A percentile compares a stretch with the other conserved stretches of the same genome.
These are phyloP conservation scores for Homolaphlyctis polyrhiza DNA, from an alignment of 371 early-diverging fungal species.

Conservation along the genomic window DNA sequence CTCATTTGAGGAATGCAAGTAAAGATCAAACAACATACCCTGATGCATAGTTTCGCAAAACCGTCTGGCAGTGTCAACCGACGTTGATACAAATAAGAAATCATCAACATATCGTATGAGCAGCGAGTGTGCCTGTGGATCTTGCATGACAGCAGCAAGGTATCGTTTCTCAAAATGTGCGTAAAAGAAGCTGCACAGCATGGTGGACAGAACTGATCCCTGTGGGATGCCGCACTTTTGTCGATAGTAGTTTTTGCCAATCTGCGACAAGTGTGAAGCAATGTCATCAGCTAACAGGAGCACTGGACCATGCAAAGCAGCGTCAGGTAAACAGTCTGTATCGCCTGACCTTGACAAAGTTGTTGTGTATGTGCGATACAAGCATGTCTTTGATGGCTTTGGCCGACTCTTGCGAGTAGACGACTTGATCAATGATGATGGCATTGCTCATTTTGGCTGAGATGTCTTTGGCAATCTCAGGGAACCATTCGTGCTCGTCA, in stretches of 20 bases:
- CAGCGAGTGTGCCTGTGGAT: conserved; percentile 9
- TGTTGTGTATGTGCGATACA: conserved; percentile 55
- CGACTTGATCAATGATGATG: conserved; percentile 58
- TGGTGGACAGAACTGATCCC: conserved; percentile 76
- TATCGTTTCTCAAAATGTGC: conserved; percentile 60
- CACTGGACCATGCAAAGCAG: neutral
- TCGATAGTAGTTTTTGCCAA: conserved; percentile 50
- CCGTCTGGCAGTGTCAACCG: conserved; percentile 31
- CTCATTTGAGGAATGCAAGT: neutral
- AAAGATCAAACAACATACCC: conserved; percentile 22
- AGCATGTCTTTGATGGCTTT: conserved; percentile 37
- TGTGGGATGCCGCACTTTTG: conserved; percentile 82
- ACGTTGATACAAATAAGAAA: conserved; percentile 65
- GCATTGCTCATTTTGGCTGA: conserved; percentile 42
- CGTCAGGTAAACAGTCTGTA: neutral
- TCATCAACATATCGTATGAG: conserved; percentile 78
- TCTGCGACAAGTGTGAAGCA: conserved; percentile 11
- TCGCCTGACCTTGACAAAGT: conserved; percentile 55
- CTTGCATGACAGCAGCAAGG: conserved; percentile 22
- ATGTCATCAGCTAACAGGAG: neutral
- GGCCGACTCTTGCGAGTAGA: conserved; percentile 29
- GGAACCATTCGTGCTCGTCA: conserved; percentile 24
- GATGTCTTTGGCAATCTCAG: conserved; percentile 35
- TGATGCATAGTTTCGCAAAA: conserved; percentile 51
- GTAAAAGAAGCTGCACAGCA: conserved; percentile 81